Evolutionary conservation across 2,329 filamentous ascomycete species (phyloP).

Genomic region (Aspergillus chevalieri): DNA sequence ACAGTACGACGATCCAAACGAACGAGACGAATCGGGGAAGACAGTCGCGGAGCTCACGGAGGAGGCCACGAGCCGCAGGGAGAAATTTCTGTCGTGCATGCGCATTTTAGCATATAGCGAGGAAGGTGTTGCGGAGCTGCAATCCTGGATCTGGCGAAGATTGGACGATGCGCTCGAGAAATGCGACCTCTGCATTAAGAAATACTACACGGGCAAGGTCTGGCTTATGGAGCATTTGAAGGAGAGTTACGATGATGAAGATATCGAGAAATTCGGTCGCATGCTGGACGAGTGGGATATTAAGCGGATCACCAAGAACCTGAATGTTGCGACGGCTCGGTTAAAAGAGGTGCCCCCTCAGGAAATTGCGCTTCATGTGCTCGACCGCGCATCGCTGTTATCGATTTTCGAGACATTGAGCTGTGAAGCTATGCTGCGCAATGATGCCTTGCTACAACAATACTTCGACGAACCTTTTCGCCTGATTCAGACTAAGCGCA

Average conservation of each 20-base stretch:
- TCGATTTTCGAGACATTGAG: constrained; percentile 85
- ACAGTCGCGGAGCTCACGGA: constrained; percentile 42
- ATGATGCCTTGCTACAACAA: constrained; percentile 46
- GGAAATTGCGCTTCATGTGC: constrained; percentile 44
- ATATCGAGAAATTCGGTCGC: constrained; percentile 47
- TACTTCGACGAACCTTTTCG: constrained; percentile 80
- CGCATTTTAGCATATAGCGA: constrained; percentile 62
- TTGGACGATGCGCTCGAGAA: constrained; percentile 55
- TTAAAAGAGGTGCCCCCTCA: constrained; percentile 48
- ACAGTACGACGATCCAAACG: constrained; percentile 55
- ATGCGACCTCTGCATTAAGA: constrained; percentile 66
- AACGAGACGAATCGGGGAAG: constrained; percentile 42
- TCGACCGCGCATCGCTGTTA: constrained; percentile 60
- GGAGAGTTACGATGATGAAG: constrained; percentile 47
- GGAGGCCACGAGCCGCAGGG: constrained; percentile 51
- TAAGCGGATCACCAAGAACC: constrained; percentile 54
- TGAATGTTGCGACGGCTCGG: constrained; percentile 51
- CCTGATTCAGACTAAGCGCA: constrained; percentile 69
- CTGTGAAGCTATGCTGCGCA: constrained; percentile 67
- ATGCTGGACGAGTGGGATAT: constrained; percentile 58
- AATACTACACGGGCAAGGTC: constrained; percentile 66
- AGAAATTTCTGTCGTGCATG: constrained; percentile 61
- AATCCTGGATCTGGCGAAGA: constrained; percentile 53
- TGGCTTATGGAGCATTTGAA: constrained; percentile 57
- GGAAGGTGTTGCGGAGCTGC: constrained; percentile 54